A percentile compares a stretch with the other conserved stretches of the same genome.
Evolutionary conservation across 1,284 basidiomycete species (phyloP).

Genomic region (Ganoderma lingzhi): DNA sequence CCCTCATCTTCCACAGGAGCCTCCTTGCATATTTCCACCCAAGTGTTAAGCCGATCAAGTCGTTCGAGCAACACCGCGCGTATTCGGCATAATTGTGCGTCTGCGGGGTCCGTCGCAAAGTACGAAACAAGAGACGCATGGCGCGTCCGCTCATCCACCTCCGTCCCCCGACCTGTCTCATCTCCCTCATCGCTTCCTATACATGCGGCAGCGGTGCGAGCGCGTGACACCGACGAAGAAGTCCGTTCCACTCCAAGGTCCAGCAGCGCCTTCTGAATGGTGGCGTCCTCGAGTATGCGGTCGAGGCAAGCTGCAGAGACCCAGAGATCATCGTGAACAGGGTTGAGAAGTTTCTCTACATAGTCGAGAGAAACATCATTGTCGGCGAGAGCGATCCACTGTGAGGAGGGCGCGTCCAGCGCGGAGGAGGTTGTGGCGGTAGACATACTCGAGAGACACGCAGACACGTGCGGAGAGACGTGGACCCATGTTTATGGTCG

Average conservation of each 20-base stretch:
- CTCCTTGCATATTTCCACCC: constrained; percentile 61
- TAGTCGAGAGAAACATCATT: constrained; percentile 58
- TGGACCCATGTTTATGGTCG: constrained; percentile 27
- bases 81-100: constrained; percentile 70
- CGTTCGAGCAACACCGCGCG: constrained; percentile 69
- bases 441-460: constrained; percentile 37
- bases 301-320: constrained; percentile 76
- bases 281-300: constrained; percentile 65
- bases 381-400: constrained; percentile 66
- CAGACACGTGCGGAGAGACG: constrained; percentile 44
- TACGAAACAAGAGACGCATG: constrained; percentile 51
- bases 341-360: constrained; percentile 57
- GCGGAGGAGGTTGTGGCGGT: constrained; percentile 32
- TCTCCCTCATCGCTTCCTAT: constrained; percentile 38
- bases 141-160: constrained; percentile 28
- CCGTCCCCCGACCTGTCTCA: constrained; percentile 14
- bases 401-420: constrained; percentile 39
- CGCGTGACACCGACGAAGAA: constrained; percentile 53
- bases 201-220: constrained; percentile 45
- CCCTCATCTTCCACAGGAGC: constrained; percentile 40
- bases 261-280: constrained; percentile 64
- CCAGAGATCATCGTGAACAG: constrained; percentile 74
- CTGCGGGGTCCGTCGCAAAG: constrained; percentile 59
- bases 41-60: constrained; percentile 74
- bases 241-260: constrained; percentile 70